A percentile compares a stretch with the other conserved stretches of the same genome.
Conservation (phyloP, 768 basidiomycete genomes). For the Rhodocollybia butyracea region DNA sequence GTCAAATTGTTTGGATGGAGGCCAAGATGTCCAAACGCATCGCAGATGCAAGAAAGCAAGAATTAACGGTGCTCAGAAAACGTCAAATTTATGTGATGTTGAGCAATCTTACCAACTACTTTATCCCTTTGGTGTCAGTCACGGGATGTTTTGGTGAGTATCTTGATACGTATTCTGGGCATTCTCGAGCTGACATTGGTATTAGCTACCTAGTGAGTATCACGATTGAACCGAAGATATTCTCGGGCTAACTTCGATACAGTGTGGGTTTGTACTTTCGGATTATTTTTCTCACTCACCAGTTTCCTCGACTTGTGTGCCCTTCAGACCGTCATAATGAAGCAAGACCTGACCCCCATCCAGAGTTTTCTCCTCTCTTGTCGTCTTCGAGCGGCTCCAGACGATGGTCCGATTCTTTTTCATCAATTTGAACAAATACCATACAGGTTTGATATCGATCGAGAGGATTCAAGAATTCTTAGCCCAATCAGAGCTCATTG, state of each 20-base stretch:
- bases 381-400: conserved; percentile 45
- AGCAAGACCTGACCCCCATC: conserved; percentile 10
- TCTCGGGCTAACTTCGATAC: background rate
- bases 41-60: conserved; percentile 39
- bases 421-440: conserved; percentile 9
- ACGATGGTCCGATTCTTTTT: conserved; percentile 21
- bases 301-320: background rate
- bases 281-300: background rate
- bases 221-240: background rate
- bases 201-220: conserved; percentile 41
- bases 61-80: conserved; percentile 38
- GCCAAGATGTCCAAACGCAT: conserved; percentile 40
- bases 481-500: background rate
- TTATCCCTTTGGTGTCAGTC: conserved; percentile 48
- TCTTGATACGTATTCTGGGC: too few species aligned
- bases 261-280: background rate
- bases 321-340: conserved; percentile 5
- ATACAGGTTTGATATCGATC: background rate
- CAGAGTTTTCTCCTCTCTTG: conserved; percentile 26
- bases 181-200: too few species aligned
- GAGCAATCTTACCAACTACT: conserved; percentile 30
- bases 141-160: conserved; percentile 32
- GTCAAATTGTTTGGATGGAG: conserved; percentile 51
- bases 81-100: conserved; percentile 33
- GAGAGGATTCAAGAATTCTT: background rate